These are phyloP conservation scores for Condylostoma magnum DNA, from an alignment of 169 alveolate genomes.

Conservation along the genomic window DNA sequence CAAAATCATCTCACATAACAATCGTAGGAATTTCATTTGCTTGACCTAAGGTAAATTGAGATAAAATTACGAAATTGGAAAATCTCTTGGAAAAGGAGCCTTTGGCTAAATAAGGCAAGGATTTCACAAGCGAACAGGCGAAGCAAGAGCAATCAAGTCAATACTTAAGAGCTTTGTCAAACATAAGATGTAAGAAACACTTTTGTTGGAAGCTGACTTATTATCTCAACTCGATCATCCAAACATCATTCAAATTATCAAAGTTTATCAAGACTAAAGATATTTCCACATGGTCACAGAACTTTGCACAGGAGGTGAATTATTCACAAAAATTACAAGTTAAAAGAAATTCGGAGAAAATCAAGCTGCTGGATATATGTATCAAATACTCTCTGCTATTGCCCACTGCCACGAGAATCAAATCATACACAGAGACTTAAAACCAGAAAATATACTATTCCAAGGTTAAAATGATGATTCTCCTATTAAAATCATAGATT, in stretches of 20 bases:
- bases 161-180: not conserved
- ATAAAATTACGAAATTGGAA: slow-evolving; percentile 30
- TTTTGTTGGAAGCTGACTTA: slow-evolving; percentile 76
- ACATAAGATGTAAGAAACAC: no score
- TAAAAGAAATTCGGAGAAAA: slow-evolving; percentile 83
- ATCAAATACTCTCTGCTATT: slow-evolving; percentile 58
- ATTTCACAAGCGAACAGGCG: slow-evolving; percentile 63
- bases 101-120: slow-evolving; percentile 77
- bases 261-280: slow-evolving; percentile 82
- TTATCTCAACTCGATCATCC: slow-evolving; percentile 92
- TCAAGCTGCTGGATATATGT: slow-evolving; percentile 77
- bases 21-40: no score
- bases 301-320: slow-evolving; percentile 90
- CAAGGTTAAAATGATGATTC: slow-evolving; percentile 31
- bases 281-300: slow-evolving; percentile 83
- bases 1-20: no score
- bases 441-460: slow-evolving; percentile 79
- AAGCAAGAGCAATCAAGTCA: slow-evolving; percentile 58
- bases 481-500: slow-evolving; percentile 16
- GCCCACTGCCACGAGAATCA: slow-evolving; percentile 39
- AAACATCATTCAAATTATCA: slow-evolving; percentile 88
- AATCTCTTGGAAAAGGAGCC: slow-evolving; percentile 71
- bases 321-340: slow-evolving; percentile 80
- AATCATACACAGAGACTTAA: slow-evolving; percentile 76
- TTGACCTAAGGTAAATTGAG: not conserved